Evolutionary conservation across 306 rosid species (phyloP), one percentile per base, ranked within the genome.

Genomic region (Vicia villosa): DNA sequence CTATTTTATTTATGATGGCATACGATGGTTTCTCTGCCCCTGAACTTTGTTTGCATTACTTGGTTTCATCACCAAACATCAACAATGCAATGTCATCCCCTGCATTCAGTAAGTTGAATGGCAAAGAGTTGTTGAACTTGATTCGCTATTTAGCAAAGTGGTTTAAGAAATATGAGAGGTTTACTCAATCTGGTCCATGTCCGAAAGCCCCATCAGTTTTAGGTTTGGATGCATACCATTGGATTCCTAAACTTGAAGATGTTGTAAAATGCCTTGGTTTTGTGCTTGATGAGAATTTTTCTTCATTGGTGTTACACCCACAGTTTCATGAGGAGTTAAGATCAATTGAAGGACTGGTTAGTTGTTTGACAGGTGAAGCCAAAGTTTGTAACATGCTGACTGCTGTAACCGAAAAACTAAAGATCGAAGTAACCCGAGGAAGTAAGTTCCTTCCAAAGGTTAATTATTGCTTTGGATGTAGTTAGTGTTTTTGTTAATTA

Each of bases 221-320:
- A 68, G 87, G 87, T 67, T 83, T 87, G 92, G 80, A 77, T 75
- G 83, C 79, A 54, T 88, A 95, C 12, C 81, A 86, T 56, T 87
- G 96, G 92, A 83, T 90, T 78, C 97, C 98, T 40, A 87, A 81
- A 60, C 88, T 88, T 10, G 92, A 94, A 70, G 96, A 81, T 77
- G 85, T 87, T 24, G 79, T 63, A 47, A 87, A 77, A 72, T 94
- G 81, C 73, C 66, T 87, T 8, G 83, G 87, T 14, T 40, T 88
- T 51, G 72, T 94, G 60, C 73, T 94, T 63, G 95, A 94, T 74
- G 96, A 80, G 80, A 84, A 85, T 47, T 87, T 84, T 73, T 84
- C 98, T 49, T 69, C 90, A 4, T 51, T 90, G 79, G 91, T 85
- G 38, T 80, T 94, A 75, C 88, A 86, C 80, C 80, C 86, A 16